Evolutionary conservation across 2,329 filamentous ascomycete species (phyloP).

Genomic region (Ophiostoma angusticollis): DNA sequence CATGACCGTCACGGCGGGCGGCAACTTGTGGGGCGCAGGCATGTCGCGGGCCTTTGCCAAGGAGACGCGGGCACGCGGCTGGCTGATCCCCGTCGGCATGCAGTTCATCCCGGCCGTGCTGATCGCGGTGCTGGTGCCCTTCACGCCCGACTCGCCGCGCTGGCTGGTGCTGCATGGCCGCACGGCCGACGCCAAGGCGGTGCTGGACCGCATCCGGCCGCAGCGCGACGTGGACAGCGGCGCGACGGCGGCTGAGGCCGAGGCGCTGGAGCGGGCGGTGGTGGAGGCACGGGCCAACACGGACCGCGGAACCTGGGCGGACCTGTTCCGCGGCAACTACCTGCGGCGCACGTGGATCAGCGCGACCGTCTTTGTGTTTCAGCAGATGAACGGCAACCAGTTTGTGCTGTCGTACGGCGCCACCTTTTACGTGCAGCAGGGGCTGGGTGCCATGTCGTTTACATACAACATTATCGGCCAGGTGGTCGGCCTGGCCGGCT

Average conservation of each 20-base stretch:
- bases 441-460: constrained; percentile 10
- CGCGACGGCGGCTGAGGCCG: constrained; percentile 8
- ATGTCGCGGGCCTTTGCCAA: constrained; percentile 17
- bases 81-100: constrained; percentile 25
- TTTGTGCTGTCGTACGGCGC: constrained; percentile 12
- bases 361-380: constrained; percentile 10
- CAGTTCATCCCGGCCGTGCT: constrained; percentile 23
- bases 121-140: constrained; percentile 17
- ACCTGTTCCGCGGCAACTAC: constrained; percentile 12
- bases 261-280: constrained; percentile 8
- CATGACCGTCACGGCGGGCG: constrained; percentile 10
- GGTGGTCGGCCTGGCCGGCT: constrained; percentile 7
- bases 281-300: constrained; percentile 3
- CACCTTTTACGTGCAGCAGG: constrained; percentile 12
- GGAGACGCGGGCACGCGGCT: constrained; percentile 17
- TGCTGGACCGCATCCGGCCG: constrained; percentile 15
- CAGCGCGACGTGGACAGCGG: constrained; percentile 24
- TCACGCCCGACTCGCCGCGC: constrained; percentile 13
- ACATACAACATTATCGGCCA: constrained; percentile 12
- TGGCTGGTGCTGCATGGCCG: constrained; percentile 14
- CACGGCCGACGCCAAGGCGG: constrained; percentile 13
- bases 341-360: constrained; percentile 11
- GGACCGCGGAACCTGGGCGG: constrained; percentile 8
- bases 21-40: constrained; percentile 13
- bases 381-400: constrained; percentile 14